Percentiles rank a stretch among this genome's conserved stretches.
Conservation (phyloP, 1,284 basidiomycete genomes). For the Leccinum colubrinum region DNA sequence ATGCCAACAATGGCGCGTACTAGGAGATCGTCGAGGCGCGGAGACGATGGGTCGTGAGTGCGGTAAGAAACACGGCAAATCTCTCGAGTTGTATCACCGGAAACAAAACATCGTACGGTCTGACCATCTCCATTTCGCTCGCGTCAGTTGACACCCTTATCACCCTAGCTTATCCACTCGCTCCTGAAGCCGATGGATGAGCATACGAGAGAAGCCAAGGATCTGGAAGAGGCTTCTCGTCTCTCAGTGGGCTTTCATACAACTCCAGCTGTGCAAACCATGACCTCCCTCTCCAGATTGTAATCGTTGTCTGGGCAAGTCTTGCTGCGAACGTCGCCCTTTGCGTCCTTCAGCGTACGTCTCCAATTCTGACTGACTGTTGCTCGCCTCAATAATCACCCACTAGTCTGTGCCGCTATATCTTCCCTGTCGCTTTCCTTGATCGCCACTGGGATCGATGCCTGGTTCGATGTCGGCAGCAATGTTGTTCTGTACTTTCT, state of each 20-base stretch:
- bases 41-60: conserved; percentile 6
- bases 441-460: conserved; percentile 87
- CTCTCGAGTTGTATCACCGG: conserved; percentile 70
- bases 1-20: conserved; percentile 2
- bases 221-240: conserved; percentile 60
- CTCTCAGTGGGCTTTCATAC: conserved; percentile 50
- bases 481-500: conserved; percentile 85
- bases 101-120: conserved; percentile 77
- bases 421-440: conserved; percentile 85
- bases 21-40: conserved; percentile 6
- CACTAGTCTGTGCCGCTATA: conserved; percentile 82
- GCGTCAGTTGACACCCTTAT: conserved; percentile 5
- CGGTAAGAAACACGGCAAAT: conserved; percentile 49
- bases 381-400: neutral
- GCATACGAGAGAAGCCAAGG: conserved; percentile 73
- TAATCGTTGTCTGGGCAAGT: conserved; percentile 86
- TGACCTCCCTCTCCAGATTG: conserved; percentile 50
- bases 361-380: neutral
- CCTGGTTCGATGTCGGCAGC: conserved; percentile 89
- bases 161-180: conserved; percentile 67
- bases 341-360: conserved; percentile 66
- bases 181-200: conserved; percentile 89
- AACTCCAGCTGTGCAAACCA: neutral
- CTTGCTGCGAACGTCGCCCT: conserved; percentile 75
- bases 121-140: conserved; percentile 1